A percentile compares a stretch with the other conserved stretches of the same genome.
These are phyloP conservation scores for Coriaria nepalensis DNA, from an alignment of 306 rosid species.

Conservation along the genomic window DNA sequence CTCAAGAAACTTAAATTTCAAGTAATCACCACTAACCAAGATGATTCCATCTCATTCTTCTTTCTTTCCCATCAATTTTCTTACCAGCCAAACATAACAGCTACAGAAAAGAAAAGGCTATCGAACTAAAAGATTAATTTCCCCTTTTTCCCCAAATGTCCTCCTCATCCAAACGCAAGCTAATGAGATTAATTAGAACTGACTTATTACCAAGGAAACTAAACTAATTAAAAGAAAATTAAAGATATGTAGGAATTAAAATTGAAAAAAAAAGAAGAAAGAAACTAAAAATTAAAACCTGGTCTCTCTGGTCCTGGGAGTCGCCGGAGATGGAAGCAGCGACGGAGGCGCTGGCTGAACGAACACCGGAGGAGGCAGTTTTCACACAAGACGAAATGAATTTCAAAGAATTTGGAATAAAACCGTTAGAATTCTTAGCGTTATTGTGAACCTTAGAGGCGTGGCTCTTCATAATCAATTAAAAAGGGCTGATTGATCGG, in stretches of 20 bases:
- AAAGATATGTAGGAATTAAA: too few species aligned
- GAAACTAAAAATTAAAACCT: slow-evolving; percentile 25
- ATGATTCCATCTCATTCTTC: not conserved
- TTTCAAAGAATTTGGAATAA: slow-evolving; percentile 73
- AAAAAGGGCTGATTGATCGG: slow-evolving; percentile 12
- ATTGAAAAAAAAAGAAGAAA: not conserved
- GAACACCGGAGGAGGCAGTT: slow-evolving; percentile 84
- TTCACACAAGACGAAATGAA: slow-evolving; percentile 83
- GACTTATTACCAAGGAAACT: not conserved
- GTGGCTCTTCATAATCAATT: slow-evolving; percentile 63
- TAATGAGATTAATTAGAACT: not conserved
- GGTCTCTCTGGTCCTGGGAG: slow-evolving; percentile 46
- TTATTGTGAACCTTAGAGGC: slow-evolving; percentile 30
- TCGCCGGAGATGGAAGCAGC: slow-evolving; percentile 78
- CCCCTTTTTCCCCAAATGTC: not conserved
- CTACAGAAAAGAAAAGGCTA: not conserved
- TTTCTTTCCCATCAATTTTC: slow-evolving; percentile 8
- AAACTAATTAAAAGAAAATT: slow-evolving; percentile 1
- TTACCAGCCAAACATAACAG: not conserved
- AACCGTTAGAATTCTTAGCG: slow-evolving; percentile 31
- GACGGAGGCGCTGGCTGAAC: slow-evolving; percentile 73
- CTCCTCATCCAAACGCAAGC: not conserved
- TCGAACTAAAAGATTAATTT: not conserved
- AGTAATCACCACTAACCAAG: too few species aligned
- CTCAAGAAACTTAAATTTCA: not conserved